These are phyloP conservation scores for Ceratobasidium sp. DNA, from an alignment of 1,284 basidiomycete genomes.

Conservation along the genomic window DNA sequence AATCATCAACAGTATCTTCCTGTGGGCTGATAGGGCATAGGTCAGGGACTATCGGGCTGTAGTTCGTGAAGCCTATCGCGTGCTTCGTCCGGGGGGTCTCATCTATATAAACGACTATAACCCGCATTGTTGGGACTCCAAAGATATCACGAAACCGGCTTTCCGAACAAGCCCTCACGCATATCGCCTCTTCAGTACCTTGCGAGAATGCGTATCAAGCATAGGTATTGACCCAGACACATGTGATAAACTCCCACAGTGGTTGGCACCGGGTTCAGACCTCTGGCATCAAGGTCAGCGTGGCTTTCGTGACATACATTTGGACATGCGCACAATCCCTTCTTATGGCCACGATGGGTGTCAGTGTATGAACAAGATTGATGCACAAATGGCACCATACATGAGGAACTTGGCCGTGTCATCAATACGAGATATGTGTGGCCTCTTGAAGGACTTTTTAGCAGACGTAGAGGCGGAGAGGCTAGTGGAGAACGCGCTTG, in stretches of 20 bases:
- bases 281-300: not conserved
- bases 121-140: not conserved
- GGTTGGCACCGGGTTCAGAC: not conserved
- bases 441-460: not conserved
- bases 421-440: not conserved
- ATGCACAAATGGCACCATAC: not conserved
- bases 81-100: not conserved
- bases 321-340: not conserved
- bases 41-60: not conserved
- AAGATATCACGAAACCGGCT: not conserved
- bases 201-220: not conserved
- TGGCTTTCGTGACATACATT: slow-evolving; percentile 2
- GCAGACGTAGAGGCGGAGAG: not conserved
- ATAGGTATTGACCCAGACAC: not conserved
- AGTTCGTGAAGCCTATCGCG: not conserved
- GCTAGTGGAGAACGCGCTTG: not conserved
- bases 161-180: not conserved
- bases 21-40: not conserved
- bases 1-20: not conserved
- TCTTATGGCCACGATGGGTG: not conserved
- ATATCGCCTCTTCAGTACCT: not conserved
- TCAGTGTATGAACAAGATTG: not conserved
- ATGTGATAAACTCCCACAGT: not conserved
- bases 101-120: not conserved
- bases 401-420: not conserved